These are phyloP conservation scores for Clohesyomyces aquaticus DNA, from an alignment of 495 filamentous ascomycete genomes.

Conservation along the genomic window DNA sequence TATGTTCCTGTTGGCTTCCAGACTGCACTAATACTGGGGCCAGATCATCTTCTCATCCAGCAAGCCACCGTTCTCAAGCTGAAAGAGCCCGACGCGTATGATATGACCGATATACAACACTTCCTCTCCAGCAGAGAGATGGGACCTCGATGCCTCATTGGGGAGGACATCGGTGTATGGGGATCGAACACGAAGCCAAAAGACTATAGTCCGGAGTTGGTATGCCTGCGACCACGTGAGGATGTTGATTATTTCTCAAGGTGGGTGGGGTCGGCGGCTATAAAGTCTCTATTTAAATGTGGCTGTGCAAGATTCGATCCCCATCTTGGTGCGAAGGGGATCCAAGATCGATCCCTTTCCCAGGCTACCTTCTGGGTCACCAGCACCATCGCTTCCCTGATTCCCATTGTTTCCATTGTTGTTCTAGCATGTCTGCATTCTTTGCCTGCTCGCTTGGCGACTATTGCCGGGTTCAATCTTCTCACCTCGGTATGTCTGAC, in stretches of 20 bases:
- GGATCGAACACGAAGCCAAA: neutral
- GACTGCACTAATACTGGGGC: neutral
- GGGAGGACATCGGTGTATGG: slow-evolving; percentile 4
- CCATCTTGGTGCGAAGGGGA: too few species aligned
- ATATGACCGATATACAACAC: slow-evolving; percentile 4
- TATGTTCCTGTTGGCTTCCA: neutral
- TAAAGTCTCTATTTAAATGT: neutral
- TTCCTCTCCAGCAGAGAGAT: slow-evolving; percentile 3
- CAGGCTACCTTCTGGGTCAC: slow-evolving; percentile 39
- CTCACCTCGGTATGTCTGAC: slow-evolving; percentile 35
- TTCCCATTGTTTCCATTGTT: slow-evolving; percentile 24
- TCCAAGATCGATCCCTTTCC: too few species aligned
- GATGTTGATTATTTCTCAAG: slow-evolving; percentile 12
- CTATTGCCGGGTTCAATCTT: slow-evolving; percentile 34
- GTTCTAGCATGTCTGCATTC: slow-evolving; percentile 24
- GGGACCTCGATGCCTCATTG: neutral
- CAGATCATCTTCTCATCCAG: slow-evolving; percentile 6
- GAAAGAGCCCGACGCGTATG: neutral
- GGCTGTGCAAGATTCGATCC: neutral
- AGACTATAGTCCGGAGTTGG: neutral
- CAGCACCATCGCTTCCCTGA: slow-evolving; percentile 31
- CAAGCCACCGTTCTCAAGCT: slow-evolving; percentile 3
- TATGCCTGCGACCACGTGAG: neutral
- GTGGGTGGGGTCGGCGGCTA: neutral
- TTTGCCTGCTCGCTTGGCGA: slow-evolving; percentile 29